Conservation (phyloP, 2,329 filamentous ascomycete genomes). For the Penicillium sp. region DNA sequence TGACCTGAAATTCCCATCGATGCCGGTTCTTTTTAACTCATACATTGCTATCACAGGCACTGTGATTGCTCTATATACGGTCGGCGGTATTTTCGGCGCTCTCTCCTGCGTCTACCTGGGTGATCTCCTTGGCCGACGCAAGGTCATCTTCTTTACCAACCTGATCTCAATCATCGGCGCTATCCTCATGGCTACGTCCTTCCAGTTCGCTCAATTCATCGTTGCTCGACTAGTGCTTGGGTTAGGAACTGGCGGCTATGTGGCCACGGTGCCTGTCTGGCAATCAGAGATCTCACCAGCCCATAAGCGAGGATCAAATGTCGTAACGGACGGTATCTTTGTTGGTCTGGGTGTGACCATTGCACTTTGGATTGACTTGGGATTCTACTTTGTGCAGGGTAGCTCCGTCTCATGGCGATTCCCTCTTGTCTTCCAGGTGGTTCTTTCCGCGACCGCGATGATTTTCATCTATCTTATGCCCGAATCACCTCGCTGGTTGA, state of each 20-base stretch:
- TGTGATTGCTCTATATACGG: slow-evolving; percentile 51
- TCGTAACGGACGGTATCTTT: slow-evolving; percentile 56
- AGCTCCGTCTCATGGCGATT: slow-evolving; percentile 50
- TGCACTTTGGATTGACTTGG: slow-evolving; percentile 55
- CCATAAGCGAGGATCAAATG: slow-evolving; percentile 52
- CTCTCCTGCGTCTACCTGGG: slow-evolving; percentile 52
- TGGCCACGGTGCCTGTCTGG: slow-evolving; percentile 53
- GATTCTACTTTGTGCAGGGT: slow-evolving; percentile 43
- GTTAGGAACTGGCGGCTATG: slow-evolving; percentile 49
- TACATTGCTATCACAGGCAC: slow-evolving; percentile 34
- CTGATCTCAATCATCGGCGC: slow-evolving; percentile 49
- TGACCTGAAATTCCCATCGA: neutral
- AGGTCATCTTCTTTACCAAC: slow-evolving; percentile 50
- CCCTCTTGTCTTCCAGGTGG: slow-evolving; percentile 44
- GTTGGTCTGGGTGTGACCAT: slow-evolving; percentile 51
- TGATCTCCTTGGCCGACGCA: slow-evolving; percentile 51
- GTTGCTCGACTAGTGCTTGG: slow-evolving; percentile 52
- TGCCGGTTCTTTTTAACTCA: neutral
- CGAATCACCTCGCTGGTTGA: slow-evolving; percentile 52
- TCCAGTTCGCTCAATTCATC: slow-evolving; percentile 51
- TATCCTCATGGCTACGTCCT: slow-evolving; percentile 50
- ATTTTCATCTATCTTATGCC: slow-evolving; percentile 40
- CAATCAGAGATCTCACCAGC: slow-evolving; percentile 43
- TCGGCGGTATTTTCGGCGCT: slow-evolving; percentile 54
- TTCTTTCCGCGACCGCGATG: slow-evolving; percentile 40